phyloP scores from a whole-genome alignment of 208 protist genomes.

The Crithidia mellificae region DNA sequence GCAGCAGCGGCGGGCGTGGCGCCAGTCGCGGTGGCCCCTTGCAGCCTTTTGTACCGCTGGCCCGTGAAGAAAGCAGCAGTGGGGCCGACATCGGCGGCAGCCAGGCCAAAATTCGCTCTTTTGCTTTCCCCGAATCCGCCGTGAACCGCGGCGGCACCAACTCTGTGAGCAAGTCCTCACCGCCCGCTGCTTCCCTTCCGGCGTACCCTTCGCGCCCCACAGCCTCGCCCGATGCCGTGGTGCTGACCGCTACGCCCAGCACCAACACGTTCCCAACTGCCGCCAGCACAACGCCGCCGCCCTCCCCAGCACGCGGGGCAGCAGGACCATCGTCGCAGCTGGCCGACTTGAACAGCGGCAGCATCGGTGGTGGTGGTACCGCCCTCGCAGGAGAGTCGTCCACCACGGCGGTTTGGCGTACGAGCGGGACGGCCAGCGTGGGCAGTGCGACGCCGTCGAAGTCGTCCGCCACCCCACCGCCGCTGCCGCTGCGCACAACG shows the following conservation, averaged over 20 bases:
- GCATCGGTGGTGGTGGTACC: not conserved
- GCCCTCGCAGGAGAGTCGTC: not conserved
- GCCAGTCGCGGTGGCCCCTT: not conserved
- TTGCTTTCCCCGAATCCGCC: not conserved
- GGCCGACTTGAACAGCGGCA: not conserved
- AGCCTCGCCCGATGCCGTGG: no score
- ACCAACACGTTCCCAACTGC: no score
- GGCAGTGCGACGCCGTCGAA: not conserved
- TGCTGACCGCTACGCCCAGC: no score
- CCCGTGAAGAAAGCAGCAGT: not conserved
- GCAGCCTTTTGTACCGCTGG: not conserved
- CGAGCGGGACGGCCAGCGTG: not conserved
- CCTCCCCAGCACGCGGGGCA: no score
- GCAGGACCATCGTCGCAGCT: no score
- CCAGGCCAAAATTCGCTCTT: not conserved
- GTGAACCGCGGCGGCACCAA: no score
- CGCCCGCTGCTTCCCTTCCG: no score
- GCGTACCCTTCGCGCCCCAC: no score
- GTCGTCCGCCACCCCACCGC: not conserved
- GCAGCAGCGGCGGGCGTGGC: not conserved
- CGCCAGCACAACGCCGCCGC: no score
- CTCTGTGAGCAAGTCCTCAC: no score
- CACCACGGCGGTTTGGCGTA: not conserved
- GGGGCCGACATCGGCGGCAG: not conserved
- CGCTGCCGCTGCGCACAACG: slow-evolving; percentile 8